Conservation (phyloP, 2,329 filamentous ascomycete genomes). For the Xylaria sp. region DNA sequence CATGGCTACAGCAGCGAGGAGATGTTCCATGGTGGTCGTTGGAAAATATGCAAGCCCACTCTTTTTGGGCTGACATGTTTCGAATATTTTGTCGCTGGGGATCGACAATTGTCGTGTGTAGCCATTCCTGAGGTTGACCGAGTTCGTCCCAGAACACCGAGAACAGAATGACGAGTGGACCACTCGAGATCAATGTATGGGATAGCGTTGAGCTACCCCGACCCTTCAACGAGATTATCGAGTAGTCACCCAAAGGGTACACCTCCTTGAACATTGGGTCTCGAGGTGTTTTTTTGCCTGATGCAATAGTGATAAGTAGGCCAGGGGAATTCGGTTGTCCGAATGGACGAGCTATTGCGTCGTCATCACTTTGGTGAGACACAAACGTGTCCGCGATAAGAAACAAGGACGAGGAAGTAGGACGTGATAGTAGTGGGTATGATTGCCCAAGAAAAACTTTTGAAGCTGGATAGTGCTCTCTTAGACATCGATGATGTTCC, state of each 20-base stretch:
- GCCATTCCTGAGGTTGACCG: constrained; percentile 3
- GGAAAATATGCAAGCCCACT: constrained; percentile 17
- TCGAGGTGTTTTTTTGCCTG: constrained; percentile 3
- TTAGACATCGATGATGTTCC: constrained; percentile 1
- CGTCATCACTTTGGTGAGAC: too few relatives aligned
- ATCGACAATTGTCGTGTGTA: constrained; percentile 14
- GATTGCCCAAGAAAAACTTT: constrained; percentile 7
- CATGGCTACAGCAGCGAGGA: neutral
- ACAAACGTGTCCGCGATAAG: too few relatives aligned
- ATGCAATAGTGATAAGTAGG: constrained; percentile 8
- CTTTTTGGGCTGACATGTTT: neutral
- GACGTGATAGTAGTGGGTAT: neutral
- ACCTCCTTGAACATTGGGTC: neutral
- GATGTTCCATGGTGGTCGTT: neutral
- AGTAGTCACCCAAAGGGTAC: constrained; percentile 5
- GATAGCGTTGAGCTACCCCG: constrained; percentile 2
- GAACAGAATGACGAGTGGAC: constrained; percentile 6
- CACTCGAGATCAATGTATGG: constrained; percentile 21
- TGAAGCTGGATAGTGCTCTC: constrained; percentile 11
- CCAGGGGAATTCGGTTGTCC: too few relatives aligned
- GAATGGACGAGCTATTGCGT: too few relatives aligned
- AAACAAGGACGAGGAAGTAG: neutral
- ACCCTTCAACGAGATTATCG: neutral
- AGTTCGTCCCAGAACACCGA: constrained; percentile 18
- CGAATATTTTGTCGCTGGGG: neutral